Base-by-base conservation (phyloP, 768 basidiomycete species). In the Atractiella rhizophila region DNA sequence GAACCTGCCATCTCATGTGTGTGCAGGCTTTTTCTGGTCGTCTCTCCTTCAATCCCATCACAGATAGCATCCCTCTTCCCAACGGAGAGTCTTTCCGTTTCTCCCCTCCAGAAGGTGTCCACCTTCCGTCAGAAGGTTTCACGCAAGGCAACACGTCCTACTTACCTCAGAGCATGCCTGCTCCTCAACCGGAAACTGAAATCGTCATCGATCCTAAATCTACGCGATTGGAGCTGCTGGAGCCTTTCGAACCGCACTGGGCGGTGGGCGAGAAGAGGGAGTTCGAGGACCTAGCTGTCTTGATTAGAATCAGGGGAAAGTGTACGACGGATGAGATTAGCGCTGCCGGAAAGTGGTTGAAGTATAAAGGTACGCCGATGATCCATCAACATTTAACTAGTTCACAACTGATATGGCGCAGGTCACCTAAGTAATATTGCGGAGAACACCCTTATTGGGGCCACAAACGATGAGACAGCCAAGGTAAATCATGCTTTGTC, bases 321-420 rank as follows among this genome's bases (percentile, higher is more conserved):
- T 98, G 91, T 59, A 98, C 91, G 11, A 98, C 91, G 15, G 91
- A 98, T 54, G 91, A 96, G 56, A 98, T 96, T 43, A 85, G 80
- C 26, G 91, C 91, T 28, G 91, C 91, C 25, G 91, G 91, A 2
- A 81, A 85, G 26, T 98, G 91, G 91, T 63, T 98, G 49, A 94
- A 94, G 64, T 98, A 88, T 65, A 96, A 96, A 58, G 91, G 62
- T 25, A 27, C 16, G 21, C 23, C 13, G 21, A 10, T 15, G 10
- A 16, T 24, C 6, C 6, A 24, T 8, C 15, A 8, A 20, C 8
- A 6, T n/a, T 24, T 9, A 6, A 27, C 11, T 7, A 18, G 15
- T 16, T 8, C 37, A 19, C 13, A n/a, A 12, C 18, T 25, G 19
- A 9, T 28, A 7, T 27, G 15, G 15, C 24, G 9, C 25, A 45